Conservation (phyloP, 371 early-diverging fungal species). For the Cladochytrium tenue region DNA sequence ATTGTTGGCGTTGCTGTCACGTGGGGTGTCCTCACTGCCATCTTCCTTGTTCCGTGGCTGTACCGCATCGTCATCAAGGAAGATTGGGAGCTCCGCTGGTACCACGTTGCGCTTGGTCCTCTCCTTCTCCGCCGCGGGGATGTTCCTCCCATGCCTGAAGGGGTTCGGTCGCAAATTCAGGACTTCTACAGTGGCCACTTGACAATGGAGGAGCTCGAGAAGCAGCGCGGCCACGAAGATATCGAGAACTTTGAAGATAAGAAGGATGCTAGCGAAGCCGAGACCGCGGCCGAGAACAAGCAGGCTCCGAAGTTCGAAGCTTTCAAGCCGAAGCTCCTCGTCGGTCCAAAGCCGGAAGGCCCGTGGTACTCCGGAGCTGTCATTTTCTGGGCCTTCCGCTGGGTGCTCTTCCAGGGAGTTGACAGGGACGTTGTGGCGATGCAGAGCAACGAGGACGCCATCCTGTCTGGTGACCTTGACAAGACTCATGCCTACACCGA, state of each 20-base stretch:
- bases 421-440: constrained; percentile 28
- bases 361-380: background rate
- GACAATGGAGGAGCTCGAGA: too few species aligned
- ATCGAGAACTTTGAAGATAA: constrained; percentile 5
- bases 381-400: constrained; percentile 10
- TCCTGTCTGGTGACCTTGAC: too few species aligned
- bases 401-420: constrained; percentile 7
- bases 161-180: too few species aligned
- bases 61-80: constrained; percentile 62
- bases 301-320: too few species aligned
- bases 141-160: too few species aligned
- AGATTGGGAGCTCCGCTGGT: constrained; percentile 68
- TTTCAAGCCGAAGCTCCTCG: too few species aligned
- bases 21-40: constrained; percentile 31
- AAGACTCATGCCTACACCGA: constrained; percentile 32
- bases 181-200: too few species aligned
- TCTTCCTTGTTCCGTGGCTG: constrained; percentile 62
- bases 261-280: constrained; percentile 9
- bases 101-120: constrained; percentile 64
- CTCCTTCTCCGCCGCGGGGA: too few species aligned
- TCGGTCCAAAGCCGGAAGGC: too few species aligned
- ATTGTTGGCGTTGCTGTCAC: background rate
- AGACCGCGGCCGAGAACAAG: background rate
- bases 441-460: too few species aligned
- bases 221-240: constrained; percentile 28